Conservation (phyloP, 805 yeast species). For the Candida chauliodis region DNA sequence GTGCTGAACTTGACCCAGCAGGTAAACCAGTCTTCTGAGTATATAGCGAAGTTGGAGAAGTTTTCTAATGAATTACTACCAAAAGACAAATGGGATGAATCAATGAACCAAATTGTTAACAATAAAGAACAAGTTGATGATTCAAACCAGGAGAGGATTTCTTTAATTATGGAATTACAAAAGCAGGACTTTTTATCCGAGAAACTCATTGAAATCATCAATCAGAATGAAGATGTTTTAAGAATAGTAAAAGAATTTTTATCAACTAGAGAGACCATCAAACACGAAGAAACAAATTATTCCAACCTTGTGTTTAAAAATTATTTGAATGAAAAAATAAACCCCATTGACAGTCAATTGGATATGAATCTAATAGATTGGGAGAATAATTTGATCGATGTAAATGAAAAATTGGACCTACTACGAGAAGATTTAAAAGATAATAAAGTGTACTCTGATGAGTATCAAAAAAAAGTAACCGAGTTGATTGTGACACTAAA, state of each 20-base stretch:
- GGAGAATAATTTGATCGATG: slow-evolving; percentile 8
- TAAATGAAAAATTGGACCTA: slow-evolving; percentile 7
- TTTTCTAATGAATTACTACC: slow-evolving; percentile 18
- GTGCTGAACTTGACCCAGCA: slow-evolving; percentile 17
- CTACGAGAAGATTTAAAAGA: background rate
- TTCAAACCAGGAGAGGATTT: slow-evolving; percentile 19
- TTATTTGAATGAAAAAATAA: slow-evolving; percentile 12
- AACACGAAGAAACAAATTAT: slow-evolving; percentile 14
- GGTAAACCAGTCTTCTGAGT: slow-evolving; percentile 18
- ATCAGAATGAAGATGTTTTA: slow-evolving; percentile 31
- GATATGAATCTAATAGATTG: slow-evolving; percentile 14
- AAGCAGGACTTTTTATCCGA: slow-evolving; percentile 30
- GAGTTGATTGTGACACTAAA: slow-evolving; percentile 16
- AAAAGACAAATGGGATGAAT: slow-evolving; percentile 13
- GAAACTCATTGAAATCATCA: slow-evolving; percentile 29
- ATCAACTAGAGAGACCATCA: slow-evolving; percentile 17
- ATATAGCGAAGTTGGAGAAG: slow-evolving; percentile 16
- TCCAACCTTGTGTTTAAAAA: slow-evolving; percentile 11
- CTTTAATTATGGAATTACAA: slow-evolving; percentile 36
- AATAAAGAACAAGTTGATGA: slow-evolving; percentile 1
- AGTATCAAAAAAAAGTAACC: slow-evolving; percentile 16
- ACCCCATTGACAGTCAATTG: slow-evolving; percentile 14
- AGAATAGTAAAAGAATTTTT: slow-evolving; percentile 30
- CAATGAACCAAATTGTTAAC: background rate
- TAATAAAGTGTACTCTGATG: slow-evolving; percentile 10